phyloP scores from a whole-genome alignment of 2,329 filamentous ascomycete species.

The Paracoccidioides brasiliensis region DNA sequence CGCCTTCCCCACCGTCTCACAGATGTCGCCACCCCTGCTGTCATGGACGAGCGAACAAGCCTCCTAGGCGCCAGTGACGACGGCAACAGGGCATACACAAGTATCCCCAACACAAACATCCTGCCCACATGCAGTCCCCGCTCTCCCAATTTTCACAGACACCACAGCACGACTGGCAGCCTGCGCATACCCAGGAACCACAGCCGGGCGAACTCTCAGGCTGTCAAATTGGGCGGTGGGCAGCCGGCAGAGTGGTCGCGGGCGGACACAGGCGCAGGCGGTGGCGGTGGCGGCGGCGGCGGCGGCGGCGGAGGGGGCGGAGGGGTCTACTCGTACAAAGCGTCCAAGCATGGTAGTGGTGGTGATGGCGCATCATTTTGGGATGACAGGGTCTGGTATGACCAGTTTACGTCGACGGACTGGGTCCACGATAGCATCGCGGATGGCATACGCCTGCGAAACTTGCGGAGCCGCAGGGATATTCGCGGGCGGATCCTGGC shows the following conservation, averaged over 20 bases:
- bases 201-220: slow-evolving; percentile 38
- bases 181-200: slow-evolving; percentile 31
- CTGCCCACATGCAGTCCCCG: slow-evolving; percentile 11
- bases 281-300: no score
- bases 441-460: slow-evolving; percentile 79
- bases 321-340: slow-evolving; percentile 37
- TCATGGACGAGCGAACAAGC: slow-evolving; percentile 22
- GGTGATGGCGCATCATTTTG: slow-evolving; percentile 44
- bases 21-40: background rate
- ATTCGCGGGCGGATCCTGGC: slow-evolving; percentile 65
- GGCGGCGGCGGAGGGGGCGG: slow-evolving; percentile 13
- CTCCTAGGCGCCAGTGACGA: slow-evolving; percentile 18
- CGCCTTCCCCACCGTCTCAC: slow-evolving; percentile 5
- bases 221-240: slow-evolving; percentile 49
- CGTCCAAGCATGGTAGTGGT: slow-evolving; percentile 25
- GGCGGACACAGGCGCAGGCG: slow-evolving; percentile 27
- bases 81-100: slow-evolving; percentile 24
- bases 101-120: slow-evolving; percentile 15
- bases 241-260: slow-evolving; percentile 49
- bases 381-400: slow-evolving; percentile 93
- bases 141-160: slow-evolving; percentile 22
- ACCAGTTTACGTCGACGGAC: slow-evolving; percentile 94
- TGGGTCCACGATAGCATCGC: slow-evolving; percentile 98
- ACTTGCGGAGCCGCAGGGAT: slow-evolving; percentile 67
- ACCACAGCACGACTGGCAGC: slow-evolving; percentile 23